Evolutionary conservation across 305 asterid species (phyloP).

Genomic region (Stenogyne calaminthoides): DNA sequence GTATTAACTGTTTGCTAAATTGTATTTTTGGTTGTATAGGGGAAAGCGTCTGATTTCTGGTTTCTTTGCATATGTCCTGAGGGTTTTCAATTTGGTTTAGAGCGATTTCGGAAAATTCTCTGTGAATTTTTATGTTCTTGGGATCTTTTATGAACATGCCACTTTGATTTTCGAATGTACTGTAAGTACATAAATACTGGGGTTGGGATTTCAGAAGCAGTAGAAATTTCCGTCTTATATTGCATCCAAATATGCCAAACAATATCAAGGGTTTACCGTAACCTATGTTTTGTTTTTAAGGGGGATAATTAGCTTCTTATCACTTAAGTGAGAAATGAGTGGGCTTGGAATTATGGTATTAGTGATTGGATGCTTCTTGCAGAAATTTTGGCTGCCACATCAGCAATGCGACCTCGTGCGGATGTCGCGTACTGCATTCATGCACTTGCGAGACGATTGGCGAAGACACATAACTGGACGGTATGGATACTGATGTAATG

Average conservation of each 20-base stretch:
- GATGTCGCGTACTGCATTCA: constrained; percentile 96
- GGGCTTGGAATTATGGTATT: constrained; percentile 40
- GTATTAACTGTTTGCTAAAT: constrained; percentile 2
- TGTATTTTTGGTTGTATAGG: constrained; percentile 15
- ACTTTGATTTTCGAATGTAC: constrained; percentile 13
- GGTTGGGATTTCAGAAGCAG: constrained; percentile 19
- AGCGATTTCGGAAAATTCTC: constrained; percentile 4
- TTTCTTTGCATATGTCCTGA: not conserved
- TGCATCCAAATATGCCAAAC: constrained; percentile 18
- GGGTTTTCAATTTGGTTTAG: not conserved
- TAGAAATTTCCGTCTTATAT: constrained; percentile 2
- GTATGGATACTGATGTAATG: constrained; percentile 46
- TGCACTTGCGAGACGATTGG: constrained; percentile 87
- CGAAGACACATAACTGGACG: constrained; percentile 99
- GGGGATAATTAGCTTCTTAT: not conserved
- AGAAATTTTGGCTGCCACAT: constrained; percentile 91
- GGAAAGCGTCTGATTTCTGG: not conserved
- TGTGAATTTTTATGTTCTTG: not conserved
- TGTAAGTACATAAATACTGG: not conserved
- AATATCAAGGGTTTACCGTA: constrained; percentile 9
- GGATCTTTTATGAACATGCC: not conserved
- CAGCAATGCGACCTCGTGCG: constrained; percentile 88
- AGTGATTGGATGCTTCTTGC: constrained; percentile 56
- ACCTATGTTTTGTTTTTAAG: constrained; percentile 4
- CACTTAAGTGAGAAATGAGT: constrained; percentile 34